Evolutionary conservation across 2,329 filamentous ascomycete genomes (phyloP), one percentile per base, ranked within the genome.

Genomic region (Calonectria hawksworthii): DNA sequence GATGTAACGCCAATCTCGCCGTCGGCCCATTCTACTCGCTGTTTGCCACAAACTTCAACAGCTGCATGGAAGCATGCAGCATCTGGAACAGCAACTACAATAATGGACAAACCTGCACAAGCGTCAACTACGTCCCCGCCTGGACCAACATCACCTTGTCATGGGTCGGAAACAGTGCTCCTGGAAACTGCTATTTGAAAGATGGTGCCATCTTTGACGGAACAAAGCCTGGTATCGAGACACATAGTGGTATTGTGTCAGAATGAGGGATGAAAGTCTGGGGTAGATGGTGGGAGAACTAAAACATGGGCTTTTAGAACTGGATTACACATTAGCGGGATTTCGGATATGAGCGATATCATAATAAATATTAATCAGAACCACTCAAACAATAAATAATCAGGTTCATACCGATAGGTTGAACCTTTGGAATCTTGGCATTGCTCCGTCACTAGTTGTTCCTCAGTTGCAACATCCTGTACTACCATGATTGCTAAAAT

Each of bases 61-160:
- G 56, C 34, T 63, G 56, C 56, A 63, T 63, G 56, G 56, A 63
- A 18, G 56, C 56, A 5, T 63, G 56, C 36, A 63, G 56, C 23
- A 38, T 63, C 23, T 63, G 56, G 56, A 63, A 63, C 56, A 63
- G 13, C 23, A 63, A 63, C 56, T 63, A 63, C 23, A 41, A 41
- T 14, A 28, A 63, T 16, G 38, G 32, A 36, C 56, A 63, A 2
- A 63, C 56, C 7, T 63, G 56, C 36, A 23, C 14, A 41, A 63
- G 56, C 23, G 56, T 63, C 14, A 63, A 63, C 36, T 63, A 63
- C 8, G 36, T 63, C 8, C 56, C 56, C 34, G 34, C 36, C 1
- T 63, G 56, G 56, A 41, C 23, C 23, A 63, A 38, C 14, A 28
- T 63, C 11, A 63, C 34, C 16, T 14, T 41, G 16, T 63, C 56